Evolutionary conservation across 345 rosid species (phyloP).

Genomic region (Populus nigra): DNA sequence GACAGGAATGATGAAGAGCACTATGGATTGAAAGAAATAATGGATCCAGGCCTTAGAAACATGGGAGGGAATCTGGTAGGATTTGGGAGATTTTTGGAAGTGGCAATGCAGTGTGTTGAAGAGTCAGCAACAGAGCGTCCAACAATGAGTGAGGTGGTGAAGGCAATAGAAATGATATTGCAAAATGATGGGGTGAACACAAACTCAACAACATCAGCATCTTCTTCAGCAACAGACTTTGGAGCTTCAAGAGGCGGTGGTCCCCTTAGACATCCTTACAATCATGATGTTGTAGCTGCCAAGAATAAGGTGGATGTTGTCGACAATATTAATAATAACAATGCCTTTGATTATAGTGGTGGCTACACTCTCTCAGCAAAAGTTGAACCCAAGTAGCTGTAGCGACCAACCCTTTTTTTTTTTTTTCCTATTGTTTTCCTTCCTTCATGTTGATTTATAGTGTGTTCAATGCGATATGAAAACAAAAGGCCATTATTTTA

Average conservation of each 20-base stretch:
- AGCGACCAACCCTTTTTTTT: background rate
- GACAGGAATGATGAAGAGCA: conserved; percentile 52
- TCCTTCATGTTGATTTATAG: background rate
- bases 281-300: conserved; percentile 38
- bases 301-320: conserved; percentile 22
- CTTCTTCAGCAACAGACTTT: conserved; percentile 74
- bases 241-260: conserved; percentile 47
- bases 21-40: conserved; percentile 62
- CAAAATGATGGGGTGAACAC: conserved; percentile 67
- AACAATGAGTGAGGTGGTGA: conserved; percentile 79
- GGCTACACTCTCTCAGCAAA: conserved; percentile 58
- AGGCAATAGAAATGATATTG: conserved; percentile 64
- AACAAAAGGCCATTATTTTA: background rate
- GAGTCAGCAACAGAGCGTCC: conserved; percentile 85
- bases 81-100: conserved; percentile 57
- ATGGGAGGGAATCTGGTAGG: conserved; percentile 45
- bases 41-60: conserved; percentile 61
- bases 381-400: conserved; percentile 59
- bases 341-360: conserved; percentile 68
- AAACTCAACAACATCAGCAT: conserved; percentile 79
- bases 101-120: conserved; percentile 82
- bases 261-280: conserved; percentile 47
- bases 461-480: background rate
- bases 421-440: background rate
- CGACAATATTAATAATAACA: conserved; percentile 16